A percentile compares a stretch with the other conserved stretches of the same genome.
phyloP scores from a whole-genome alignment of 164 flowering plant species.

The Vitis rupestris region DNA sequence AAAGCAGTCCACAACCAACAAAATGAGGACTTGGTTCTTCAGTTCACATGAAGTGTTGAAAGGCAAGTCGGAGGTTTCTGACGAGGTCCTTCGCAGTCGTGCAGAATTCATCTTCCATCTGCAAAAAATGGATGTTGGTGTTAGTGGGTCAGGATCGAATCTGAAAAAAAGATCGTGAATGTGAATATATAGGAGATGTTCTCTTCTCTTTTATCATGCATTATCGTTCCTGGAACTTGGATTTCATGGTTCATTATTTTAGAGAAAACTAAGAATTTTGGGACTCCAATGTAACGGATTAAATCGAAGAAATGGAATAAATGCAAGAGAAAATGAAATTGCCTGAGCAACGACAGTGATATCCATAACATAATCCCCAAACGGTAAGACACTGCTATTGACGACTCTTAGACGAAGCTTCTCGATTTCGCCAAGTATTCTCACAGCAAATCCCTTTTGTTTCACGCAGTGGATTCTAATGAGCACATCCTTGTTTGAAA shows the following conservation, averaged over 20 bases:
- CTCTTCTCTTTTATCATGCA: too few relatives aligned
- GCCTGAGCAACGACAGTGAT: slow-evolving; percentile 57
- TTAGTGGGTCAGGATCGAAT: too few relatives aligned
- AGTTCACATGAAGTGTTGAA: not conserved
- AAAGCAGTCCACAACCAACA: too few relatives aligned
- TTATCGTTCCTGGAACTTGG: too few relatives aligned
- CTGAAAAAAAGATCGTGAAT: too few relatives aligned
- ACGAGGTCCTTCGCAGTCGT: slow-evolving; percentile 60
- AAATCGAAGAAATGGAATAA: not conserved
- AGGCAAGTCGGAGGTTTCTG: slow-evolving; percentile 30
- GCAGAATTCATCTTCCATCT: slow-evolving; percentile 56
- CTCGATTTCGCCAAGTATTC: slow-evolving; percentile 35
- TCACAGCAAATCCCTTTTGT: slow-evolving; percentile 24
- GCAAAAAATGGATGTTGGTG: slow-evolving; percentile 7
- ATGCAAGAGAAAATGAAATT: not conserved
- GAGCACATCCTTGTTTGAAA: slow-evolving; percentile 36
- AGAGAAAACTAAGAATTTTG: too few relatives aligned
- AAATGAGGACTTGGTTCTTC: too few relatives aligned
- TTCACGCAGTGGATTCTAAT: slow-evolving; percentile 46
- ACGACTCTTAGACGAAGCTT: slow-evolving; percentile 34
- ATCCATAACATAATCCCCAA: slow-evolving; percentile 36
- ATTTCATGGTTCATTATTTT: too few relatives aligned
- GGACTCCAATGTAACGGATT: too few relatives aligned
- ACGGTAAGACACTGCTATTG: slow-evolving; percentile 35
- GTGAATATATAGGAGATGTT: too few relatives aligned